Base-by-base conservation (phyloP, 768 basidiomycete genomes). In the Amanita thiersii region DNA sequence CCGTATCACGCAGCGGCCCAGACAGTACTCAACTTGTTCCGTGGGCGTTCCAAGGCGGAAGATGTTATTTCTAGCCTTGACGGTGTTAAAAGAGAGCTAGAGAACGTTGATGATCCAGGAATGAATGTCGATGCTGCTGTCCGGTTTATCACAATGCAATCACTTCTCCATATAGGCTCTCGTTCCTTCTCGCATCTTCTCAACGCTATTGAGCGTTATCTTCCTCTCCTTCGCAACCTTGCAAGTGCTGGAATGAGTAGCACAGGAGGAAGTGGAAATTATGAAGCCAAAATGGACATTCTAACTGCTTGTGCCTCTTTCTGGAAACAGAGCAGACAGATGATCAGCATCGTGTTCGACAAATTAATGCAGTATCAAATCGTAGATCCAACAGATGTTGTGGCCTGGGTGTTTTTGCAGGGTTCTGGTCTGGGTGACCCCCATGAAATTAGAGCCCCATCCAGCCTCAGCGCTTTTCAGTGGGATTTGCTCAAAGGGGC, bases 351-450 rank as follows among this genome's bases (percentile, higher is more conserved):
- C 55, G 91, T 97, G 5, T 83, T 94, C 47, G 96, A 98, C 69
- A 99, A 99, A 64, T 67, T 98, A 40, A 86, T 98, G 79, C 94
- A 98, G 57, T 99, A 99, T 62, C 92, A 96, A 56, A 87, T 98
- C 43, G 84, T 98, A 29, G 92, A 97, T 52, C 90, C 93, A 0
- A 79, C 80, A 11, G 93, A 99, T 50, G 84, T 98, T 6, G 82
- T 96, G 40, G 66, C 65, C 3, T 94, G 87, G 85, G 77, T 83
- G 12, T 94, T 97, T 59, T 56, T 64, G 37, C 72, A 77, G 32
- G 73, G 74, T 14, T 67, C 67, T 6, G 63, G 62, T 18, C 59
- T 66, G 34, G 65, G 58, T 19, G 57, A 62, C 17, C 52, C 65
- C 32, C 61, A 59, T 25, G 68, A 65, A 32, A 39, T 62, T 36